Base-by-base conservation (phyloP, 495 filamentous ascomycete species). In the Cenococcum geophilum region DNA sequence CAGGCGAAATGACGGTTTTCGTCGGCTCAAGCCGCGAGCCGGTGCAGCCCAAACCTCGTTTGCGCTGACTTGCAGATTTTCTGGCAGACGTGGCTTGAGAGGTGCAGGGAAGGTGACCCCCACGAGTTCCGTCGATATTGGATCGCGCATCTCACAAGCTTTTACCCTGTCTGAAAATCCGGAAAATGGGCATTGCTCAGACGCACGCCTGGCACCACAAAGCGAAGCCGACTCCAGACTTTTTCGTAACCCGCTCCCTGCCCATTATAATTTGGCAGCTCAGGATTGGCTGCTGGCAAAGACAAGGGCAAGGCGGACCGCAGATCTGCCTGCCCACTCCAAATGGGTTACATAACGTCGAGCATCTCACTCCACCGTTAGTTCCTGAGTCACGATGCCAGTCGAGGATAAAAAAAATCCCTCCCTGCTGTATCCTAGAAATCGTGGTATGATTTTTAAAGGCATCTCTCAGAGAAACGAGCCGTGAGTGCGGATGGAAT, bases 1-100 rank as follows among this genome's bases (percentile, higher is more conserved):
- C 18, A 16, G 12, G 11, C 40, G 40, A 18, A 4, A 45, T 2
- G 27, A 2, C 27, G 27, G 27, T 45, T 45, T 45, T 5, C 22
- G 47, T 48, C 59, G 59, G 59, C 52, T 56, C 42, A 56, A 37
- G 49, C 34, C 27, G 32, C 12, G 4, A 22, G 21, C 45, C 43
- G 22, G 59, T 22, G 10, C 45, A 8, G 37, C 22, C 11, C 16
- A 22, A 42, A 51, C 60, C 60, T 50, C 57, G 54, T 47, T 37
- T 43, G 55, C 48, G 60, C 48, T 63, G 58, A 60, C 58, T 23
- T 54, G 58, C 58, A 60, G 43, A 48, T 43, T 50, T 52, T 16
- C 49, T 9, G 25, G 49, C 20, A 25, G 49, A 4, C 18, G 49
- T 52, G 49, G 49, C 49, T 52, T 52, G 49, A 32, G 42, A 16